Evolutionary conservation across 164 flowering plant species (phyloP).

Genomic region (Echeveria elegans): DNA sequence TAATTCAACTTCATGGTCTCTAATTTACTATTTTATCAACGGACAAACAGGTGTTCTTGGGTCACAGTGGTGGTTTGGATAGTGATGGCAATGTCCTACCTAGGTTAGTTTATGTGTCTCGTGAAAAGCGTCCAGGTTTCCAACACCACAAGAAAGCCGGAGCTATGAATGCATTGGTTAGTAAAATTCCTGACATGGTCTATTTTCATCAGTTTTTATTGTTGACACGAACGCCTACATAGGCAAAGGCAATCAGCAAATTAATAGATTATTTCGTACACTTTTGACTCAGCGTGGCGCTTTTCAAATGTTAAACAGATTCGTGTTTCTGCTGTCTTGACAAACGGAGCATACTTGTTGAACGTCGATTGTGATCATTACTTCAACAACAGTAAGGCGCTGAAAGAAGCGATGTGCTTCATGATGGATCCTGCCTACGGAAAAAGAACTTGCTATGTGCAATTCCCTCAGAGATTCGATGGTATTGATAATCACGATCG

Average conservation of each 20-base stretch:
- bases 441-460: constrained; percentile 91
- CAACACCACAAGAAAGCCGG: constrained; percentile 99
- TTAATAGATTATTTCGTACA: background rate
- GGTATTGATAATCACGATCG: constrained; percentile 98
- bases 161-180: constrained; percentile 99
- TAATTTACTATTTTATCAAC: constrained; percentile 12
- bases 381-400: constrained; percentile 97
- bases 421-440: constrained; percentile 92
- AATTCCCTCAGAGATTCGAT: constrained; percentile 96
- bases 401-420: constrained; percentile 98
- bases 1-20: background rate
- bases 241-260: too few relatives aligned
- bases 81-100: constrained; percentile 97
- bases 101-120: constrained; percentile 95
- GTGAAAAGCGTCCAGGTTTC: constrained; percentile 97
- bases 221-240: too few relatives aligned
- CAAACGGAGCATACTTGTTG: constrained; percentile 93
- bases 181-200: constrained; percentile 9
- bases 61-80: constrained; percentile 96
- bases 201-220: background rate
- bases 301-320: constrained; percentile 33
- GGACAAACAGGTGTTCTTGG: constrained; percentile 68
- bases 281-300: background rate
- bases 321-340: constrained; percentile 94
- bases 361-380: constrained; percentile 99